Percentiles rank a stretch among this genome's conserved stretches.
These are phyloP conservation scores for Phytophthora sp. DNA, from an alignment of 352 stramenopile species.

Conservation along the genomic window DNA sequence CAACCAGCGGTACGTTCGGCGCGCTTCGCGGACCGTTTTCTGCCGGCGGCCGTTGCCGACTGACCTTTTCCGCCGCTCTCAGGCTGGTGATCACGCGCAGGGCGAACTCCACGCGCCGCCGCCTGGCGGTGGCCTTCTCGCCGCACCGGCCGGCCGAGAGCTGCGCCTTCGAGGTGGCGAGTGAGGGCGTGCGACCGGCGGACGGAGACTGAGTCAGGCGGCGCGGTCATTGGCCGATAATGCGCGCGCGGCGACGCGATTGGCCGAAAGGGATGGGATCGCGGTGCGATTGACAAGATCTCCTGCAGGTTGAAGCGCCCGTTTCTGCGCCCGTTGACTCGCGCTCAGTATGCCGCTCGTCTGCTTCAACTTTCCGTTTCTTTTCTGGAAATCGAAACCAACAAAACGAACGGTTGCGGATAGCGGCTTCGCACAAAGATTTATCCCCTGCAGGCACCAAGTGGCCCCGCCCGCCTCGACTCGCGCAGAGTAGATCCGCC, in stretches of 20 bases:
- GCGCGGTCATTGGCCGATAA: constrained; percentile 19
- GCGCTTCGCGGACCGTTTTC: background rate
- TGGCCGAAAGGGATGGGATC: constrained; percentile 19
- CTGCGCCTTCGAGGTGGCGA: constrained; percentile 68
- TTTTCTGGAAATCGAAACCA: background rate
- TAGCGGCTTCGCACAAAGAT: constrained; percentile 10
- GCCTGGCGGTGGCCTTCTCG: constrained; percentile 64
- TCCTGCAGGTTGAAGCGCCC: background rate
- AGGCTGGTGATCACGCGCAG: constrained; percentile 63
- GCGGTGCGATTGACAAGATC: constrained; percentile 32
- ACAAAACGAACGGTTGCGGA: background rate
- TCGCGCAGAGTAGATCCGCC: constrained; percentile 16
- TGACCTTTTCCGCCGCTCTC: constrained; percentile 3
- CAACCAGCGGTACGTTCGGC: constrained; percentile 68
- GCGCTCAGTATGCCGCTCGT: constrained; percentile 14
- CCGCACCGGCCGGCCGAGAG: constrained; percentile 44
- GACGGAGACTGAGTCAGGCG: constrained; percentile 22
- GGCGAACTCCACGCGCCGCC: constrained; percentile 30
- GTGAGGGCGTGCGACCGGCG: constrained; percentile 42
- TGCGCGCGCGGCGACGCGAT: too few species aligned
- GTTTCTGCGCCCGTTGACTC: constrained; percentile 27
- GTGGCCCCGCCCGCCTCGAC: background rate
- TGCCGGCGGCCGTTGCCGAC: background rate
- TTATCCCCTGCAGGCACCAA: background rate
- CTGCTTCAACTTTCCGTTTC: constrained; percentile 22